A percentile compares a stretch with the other conserved stretches of the same genome.
Evolutionary conservation across 2,329 filamentous ascomycete genomes (phyloP).

Genomic region (Lecanicillium sp.): DNA sequence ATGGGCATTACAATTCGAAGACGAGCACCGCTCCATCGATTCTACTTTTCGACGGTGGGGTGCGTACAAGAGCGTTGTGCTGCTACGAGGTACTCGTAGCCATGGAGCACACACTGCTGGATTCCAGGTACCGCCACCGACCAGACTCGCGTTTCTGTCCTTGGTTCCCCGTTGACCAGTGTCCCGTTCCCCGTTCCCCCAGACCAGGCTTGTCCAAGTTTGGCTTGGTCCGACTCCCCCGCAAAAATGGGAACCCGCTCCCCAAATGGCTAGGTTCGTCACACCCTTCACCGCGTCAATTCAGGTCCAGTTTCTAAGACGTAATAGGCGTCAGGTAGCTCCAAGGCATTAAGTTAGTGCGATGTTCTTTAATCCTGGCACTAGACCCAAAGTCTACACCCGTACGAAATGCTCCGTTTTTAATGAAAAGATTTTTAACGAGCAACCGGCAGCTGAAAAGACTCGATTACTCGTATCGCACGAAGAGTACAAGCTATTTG

Average conservation of each 20-base stretch:
- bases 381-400: background rate
- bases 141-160: no score
- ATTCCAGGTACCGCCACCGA: no score
- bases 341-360: background rate
- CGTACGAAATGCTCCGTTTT: no score
- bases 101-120: no score
- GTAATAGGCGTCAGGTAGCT: background rate
- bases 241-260: conserved; percentile 1
- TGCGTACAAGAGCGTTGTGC: no score
- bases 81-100: no score
- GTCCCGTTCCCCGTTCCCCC: background rate
- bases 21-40: no score
- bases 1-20: no score
- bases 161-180: no score
- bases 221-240: conserved; percentile 6
- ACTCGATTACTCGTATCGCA: background rate
- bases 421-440: background rate
- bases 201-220: conserved; percentile 1
- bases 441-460: background rate
- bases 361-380: background rate
- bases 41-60: no score
- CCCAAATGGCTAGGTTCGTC: background rate
- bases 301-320: conserved; percentile 1
- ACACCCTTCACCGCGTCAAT: conserved; percentile 4
- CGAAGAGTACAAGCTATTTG: background rate